These are phyloP conservation scores for Salvia miltiorrhiza DNA, from an alignment of 257 asterid genomes.

Conservation along the genomic window DNA sequence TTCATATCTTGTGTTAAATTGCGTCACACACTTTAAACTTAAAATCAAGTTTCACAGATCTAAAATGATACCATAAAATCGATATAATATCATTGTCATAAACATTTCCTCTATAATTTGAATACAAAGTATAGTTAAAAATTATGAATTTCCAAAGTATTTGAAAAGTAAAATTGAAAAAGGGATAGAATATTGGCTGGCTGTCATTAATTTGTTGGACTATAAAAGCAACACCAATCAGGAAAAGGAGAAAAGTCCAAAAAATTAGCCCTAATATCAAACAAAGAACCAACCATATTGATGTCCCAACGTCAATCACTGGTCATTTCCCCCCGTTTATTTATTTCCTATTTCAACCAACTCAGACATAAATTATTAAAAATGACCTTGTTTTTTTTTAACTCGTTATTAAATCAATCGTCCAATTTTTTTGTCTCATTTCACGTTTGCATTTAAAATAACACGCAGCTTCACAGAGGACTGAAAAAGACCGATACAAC, in stretches of 20 bases:
- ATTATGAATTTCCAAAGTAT: no score
- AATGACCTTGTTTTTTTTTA: not conserved
- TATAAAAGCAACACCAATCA: not conserved
- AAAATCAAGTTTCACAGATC: not conserved
- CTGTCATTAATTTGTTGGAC: not conserved
- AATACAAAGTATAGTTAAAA: not conserved
- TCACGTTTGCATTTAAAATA: not conserved
- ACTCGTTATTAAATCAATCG: slow-evolving; percentile 2
- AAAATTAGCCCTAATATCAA: not conserved
- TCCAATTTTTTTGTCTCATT: not conserved
- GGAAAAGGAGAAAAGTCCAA: slow-evolving; percentile 1
- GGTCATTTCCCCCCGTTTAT: slow-evolving; percentile 11
- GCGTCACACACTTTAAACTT: not conserved
- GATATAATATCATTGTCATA: no score
- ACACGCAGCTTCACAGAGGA: not conserved
- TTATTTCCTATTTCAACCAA: slow-evolving; percentile 11
- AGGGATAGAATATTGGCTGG: not conserved
- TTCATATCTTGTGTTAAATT: not conserved
- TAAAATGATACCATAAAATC: not conserved
- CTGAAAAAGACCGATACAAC: not conserved
- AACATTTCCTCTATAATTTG: not conserved
- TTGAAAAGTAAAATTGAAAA: not conserved
- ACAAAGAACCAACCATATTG: not conserved
- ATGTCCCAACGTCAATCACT: slow-evolving; percentile 16
- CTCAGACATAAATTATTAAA: not conserved